phyloP scores from a whole-genome alignment of 192 early-diverging fungal genomes.

The Backusella circina region DNA sequence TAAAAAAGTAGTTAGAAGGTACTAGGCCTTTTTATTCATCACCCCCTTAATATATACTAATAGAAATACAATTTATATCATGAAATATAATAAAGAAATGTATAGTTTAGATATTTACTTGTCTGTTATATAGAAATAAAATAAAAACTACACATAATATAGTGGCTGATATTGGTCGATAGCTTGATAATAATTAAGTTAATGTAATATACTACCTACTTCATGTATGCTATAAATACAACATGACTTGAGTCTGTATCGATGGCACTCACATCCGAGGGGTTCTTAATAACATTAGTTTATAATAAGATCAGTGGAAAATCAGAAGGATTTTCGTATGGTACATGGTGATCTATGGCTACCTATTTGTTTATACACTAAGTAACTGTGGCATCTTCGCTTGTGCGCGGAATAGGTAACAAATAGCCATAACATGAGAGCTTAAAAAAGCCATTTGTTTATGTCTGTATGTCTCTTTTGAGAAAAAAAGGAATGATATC shows the following conservation, averaged over 20 bases:
- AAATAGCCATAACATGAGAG: not conserved
- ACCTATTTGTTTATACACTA: not conserved
- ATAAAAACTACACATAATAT: too few relatives aligned
- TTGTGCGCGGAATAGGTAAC: not conserved
- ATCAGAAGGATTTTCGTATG: not conserved
- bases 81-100: not conserved
- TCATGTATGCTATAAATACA: not conserved
- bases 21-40: not conserved
- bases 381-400: not conserved
- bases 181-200: not conserved
- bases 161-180: too few relatives aligned
- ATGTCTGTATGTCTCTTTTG: not conserved
- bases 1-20: not conserved
- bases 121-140: not conserved
- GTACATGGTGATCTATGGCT: not conserved
- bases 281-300: not conserved
- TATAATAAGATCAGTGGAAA: not conserved
- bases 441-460: not conserved
- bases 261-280: not conserved
- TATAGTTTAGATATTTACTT: not conserved
- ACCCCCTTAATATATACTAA: not conserved
- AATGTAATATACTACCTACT: not conserved
- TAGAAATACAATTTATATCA: not conserved
- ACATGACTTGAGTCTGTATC: not conserved
- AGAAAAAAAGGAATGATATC: not conserved